A percentile compares a stretch with the other conserved stretches of the same genome.
phyloP scores from a whole-genome alignment of 2,329 filamentous ascomycete species.

The Fusarium annulatum region DNA sequence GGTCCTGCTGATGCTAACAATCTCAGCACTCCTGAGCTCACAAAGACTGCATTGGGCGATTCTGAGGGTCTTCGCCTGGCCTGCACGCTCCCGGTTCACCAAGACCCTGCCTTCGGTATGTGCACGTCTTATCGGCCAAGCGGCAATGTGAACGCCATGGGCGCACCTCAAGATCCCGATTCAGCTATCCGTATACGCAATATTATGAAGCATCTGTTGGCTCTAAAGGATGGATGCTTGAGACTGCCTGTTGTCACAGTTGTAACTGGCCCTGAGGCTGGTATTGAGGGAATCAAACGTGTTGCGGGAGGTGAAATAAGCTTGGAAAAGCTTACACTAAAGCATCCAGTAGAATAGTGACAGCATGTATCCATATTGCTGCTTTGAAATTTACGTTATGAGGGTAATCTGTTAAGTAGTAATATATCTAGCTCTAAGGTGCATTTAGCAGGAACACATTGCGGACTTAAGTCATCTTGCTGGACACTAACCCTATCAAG shows the following conservation, averaged over 20 bases:
- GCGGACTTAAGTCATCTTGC: rapidly evolving
- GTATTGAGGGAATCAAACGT: background rate
- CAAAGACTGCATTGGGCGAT: background rate
- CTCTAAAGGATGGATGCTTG: rapidly evolving
- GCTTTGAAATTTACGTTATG: background rate
- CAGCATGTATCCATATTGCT: background rate
- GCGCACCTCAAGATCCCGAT: background rate
- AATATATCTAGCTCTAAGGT: too few species aligned
- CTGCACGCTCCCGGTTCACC: background rate
- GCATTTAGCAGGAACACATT: rapidly evolving
- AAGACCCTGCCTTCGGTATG: background rate
- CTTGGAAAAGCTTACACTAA: background rate
- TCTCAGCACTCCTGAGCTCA: background rate
- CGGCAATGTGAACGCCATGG: background rate
- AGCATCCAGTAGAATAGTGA: background rate
- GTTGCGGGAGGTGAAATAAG: background rate
- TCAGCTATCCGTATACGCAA: background rate
- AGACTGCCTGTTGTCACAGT: background rate
- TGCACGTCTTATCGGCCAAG: background rate
- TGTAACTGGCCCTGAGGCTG: background rate
- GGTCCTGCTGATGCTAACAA: too few species aligned
- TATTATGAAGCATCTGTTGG: rapidly evolving
- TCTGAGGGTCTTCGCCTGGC: background rate
- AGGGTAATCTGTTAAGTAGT: rapidly evolving
- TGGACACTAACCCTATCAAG: rapidly evolving